These are phyloP conservation scores for Chlorella vulgaris DNA, from an alignment of 139 green algal genomes.

Conservation along the genomic window DNA sequence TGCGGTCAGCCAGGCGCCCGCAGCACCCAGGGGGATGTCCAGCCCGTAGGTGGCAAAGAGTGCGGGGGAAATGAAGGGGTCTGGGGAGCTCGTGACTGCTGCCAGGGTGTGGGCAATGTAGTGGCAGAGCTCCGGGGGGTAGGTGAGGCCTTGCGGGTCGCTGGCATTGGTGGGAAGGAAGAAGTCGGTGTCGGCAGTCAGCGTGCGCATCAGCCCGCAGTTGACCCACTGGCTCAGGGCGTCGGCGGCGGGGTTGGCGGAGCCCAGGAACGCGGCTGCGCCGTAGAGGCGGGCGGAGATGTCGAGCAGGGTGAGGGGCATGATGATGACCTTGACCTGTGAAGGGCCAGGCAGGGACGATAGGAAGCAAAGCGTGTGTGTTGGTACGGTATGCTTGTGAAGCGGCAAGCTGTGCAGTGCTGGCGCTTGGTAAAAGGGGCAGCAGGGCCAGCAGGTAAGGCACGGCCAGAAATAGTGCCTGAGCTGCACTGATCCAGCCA, in stretches of 20 bases:
- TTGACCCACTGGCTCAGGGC: background rate
- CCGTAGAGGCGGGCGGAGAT: background rate
- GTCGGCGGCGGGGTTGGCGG: background rate
- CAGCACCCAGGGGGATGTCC: background rate
- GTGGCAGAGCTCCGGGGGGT: slow-evolving; percentile 22
- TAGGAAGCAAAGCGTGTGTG: background rate
- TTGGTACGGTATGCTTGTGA: background rate
- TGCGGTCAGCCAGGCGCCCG: background rate
- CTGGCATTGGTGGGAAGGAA: background rate
- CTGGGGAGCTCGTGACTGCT: background rate
- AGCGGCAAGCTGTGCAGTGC: background rate
- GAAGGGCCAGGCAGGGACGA: background rate
- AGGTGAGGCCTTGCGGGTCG: slow-evolving; percentile 4
- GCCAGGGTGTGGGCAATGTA: background rate
- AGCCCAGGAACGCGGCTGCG: background rate
- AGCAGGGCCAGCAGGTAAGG: no score
- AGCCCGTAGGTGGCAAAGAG: background rate
- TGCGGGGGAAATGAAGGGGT: background rate
- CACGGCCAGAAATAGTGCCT: no score
- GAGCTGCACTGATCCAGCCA: no score
- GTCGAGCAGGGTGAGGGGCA: background rate
- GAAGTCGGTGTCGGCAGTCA: background rate
- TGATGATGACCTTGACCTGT: background rate
- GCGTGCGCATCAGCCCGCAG: background rate
- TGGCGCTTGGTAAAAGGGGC: no score